Evolutionary conservation across 2,329 filamentous ascomycete genomes (phyloP), one percentile per base, ranked within the genome.

Genomic region (Lecanicillium sp.): DNA sequence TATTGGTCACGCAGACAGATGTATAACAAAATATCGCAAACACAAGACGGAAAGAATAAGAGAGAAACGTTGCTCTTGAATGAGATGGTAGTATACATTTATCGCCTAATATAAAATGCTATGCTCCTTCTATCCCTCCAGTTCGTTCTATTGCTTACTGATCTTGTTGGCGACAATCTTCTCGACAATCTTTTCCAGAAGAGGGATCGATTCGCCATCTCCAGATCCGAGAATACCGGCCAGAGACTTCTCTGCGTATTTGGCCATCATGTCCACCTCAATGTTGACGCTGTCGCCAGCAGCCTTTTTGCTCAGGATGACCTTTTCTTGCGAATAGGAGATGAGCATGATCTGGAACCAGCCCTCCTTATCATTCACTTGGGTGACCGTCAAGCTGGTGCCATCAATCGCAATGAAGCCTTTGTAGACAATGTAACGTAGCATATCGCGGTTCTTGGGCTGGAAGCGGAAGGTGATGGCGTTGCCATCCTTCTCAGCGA

Each of bases 311-410:
- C 87, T 87, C 54, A 89, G 82, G 14, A 95, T 85, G 14, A 98
- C 84, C 66, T 87, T 87, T 67, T 91, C 88, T 71, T 97, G 93
- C 10, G 93, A 96, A 67, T 98, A 98, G 8, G 87, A 80, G 65
- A 98, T 96, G 52, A 98, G 74, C 93, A 98, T 98, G 42, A 98
- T 86, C 77, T 97, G 93, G 79, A 84, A 96, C 65, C 89, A 94
- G 35, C 85, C 83, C 55, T 81, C 78, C 4, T 62, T 76, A 65
- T 96, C 91, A 59, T 91, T 71, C 24, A 97, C 91, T 56, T 79
- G 77, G 2, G 91, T 97, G 2, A 98, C 79, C 0, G 93, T 98
- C 73, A 98, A 72, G 62, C 90, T 96, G 20, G 93, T 91, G 4
- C 93, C 93, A 63, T 98, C 93, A 43, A 98, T 79, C 37, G 90